Evolutionary conservation across 1,139 yeast genomes (phyloP), one percentile per base, ranked within the genome.

Genomic region (Yamadazyma diospyri): DNA sequence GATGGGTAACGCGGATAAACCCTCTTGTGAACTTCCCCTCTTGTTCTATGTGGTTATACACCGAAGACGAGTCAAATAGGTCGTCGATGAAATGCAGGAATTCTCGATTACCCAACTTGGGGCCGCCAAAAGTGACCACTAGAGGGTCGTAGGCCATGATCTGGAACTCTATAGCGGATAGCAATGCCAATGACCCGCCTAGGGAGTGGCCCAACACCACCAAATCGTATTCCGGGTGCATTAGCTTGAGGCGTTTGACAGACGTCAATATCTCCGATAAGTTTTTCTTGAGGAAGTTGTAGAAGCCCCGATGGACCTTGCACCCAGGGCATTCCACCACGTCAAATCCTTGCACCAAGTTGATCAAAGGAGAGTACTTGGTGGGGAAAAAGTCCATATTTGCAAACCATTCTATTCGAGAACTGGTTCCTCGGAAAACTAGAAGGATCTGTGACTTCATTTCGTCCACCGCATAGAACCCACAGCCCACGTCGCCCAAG

Each of bases 181-280:
- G 55, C 10, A 67, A 54, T 0, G 87, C 81, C 35, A 81, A 55
- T 0, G 87, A 86, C 3, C 81, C 92, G 1, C 92, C 94, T 18
- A 82, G 53, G 0, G 92, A 82, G 55, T 82, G 92, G 0, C 92
- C 92, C 2, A 76, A 59, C 2, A 81, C 64, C 4, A 72, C 64
- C 11, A 81, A 42, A 25, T 63, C 53, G 48, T 77, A 80, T 16
- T 65, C 66, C 0, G 78, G 73, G 44, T 69, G 53, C 14, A 52
- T 30, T 2, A 47, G 30, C 38, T 52, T 50, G 39, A 71, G 37
- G 15, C 46, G 45, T 29, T 58, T 55, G 10, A 67, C 59, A 12
- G 60, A 59, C 12, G 50, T 49, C 16, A 64, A 48, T 34, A 68
- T 60, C 11, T 52, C 55, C 8, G 51, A 57, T 25, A 70, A 59